phyloP scores from a whole-genome alignment of 352 stramenopile genomes.

The Globisporangium alternatum region DNA sequence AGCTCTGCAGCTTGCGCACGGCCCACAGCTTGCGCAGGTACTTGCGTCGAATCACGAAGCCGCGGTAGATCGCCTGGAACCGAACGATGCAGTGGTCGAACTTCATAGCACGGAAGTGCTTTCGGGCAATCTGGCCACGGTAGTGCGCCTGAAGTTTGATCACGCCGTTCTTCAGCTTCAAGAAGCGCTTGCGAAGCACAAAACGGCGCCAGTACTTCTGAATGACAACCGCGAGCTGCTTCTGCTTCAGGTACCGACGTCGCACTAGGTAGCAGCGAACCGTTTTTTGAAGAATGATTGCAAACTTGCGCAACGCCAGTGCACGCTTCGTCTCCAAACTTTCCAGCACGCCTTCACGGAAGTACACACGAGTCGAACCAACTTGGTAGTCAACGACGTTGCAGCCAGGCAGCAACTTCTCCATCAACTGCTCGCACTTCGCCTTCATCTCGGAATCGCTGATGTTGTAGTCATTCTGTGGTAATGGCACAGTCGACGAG shows the following conservation, averaged over 20 bases:
- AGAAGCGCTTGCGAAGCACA: slow-evolving; percentile 54
- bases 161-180: slow-evolving; percentile 43
- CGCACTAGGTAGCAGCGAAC: slow-evolving; percentile 64
- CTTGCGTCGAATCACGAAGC: slow-evolving; percentile 42
- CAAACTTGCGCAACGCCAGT: slow-evolving; percentile 67
- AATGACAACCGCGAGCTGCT: slow-evolving; percentile 44
- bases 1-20: slow-evolving; percentile 61
- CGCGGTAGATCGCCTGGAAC: slow-evolving; percentile 69
- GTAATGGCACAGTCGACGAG: slow-evolving; percentile 24
- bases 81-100: slow-evolving; percentile 76
- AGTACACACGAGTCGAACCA: slow-evolving; percentile 83
- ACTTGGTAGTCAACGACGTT: slow-evolving; percentile 87
- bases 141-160: slow-evolving; percentile 58
- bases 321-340: slow-evolving; percentile 72
- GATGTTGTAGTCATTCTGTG: slow-evolving; percentile 22
- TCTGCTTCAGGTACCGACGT: slow-evolving; percentile 46
- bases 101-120: slow-evolving; percentile 64
- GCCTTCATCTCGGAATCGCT: slow-evolving; percentile 51
- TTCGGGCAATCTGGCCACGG: slow-evolving; percentile 57
- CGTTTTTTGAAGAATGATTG: slow-evolving; percentile 72
- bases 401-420: slow-evolving; percentile 54
- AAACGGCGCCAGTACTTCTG: slow-evolving; percentile 80
- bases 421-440: slow-evolving; percentile 70
- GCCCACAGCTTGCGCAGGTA: slow-evolving; percentile 56
- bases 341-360: slow-evolving; percentile 82